Conservation (phyloP, 805 yeast species). For the Saturnispora dispora region DNA sequence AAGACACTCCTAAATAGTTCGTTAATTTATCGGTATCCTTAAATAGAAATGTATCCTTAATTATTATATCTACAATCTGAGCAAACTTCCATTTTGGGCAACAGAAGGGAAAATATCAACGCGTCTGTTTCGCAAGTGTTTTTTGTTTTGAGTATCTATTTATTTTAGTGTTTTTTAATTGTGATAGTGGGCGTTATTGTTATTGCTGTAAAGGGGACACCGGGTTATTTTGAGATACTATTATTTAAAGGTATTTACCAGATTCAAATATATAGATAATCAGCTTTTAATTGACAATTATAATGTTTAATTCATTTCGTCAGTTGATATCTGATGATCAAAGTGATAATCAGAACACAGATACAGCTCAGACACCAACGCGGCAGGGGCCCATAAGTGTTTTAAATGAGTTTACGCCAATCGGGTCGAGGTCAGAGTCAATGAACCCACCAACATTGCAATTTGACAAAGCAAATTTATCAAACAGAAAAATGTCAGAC, state of each 20-base stretch:
- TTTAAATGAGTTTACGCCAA: constrained; percentile 12
- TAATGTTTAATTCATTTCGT: constrained; percentile 24
- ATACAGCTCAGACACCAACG: constrained; percentile 2
- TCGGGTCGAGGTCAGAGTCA: constrained; percentile 8
- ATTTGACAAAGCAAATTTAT: constrained; percentile 1
- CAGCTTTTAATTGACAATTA: not conserved
- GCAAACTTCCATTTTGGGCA: not conserved
- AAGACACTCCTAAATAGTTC: constrained; percentile 10
- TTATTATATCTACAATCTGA: not conserved
- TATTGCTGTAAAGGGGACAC: not conserved
- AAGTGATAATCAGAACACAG: constrained; percentile 7
- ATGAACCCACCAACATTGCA: not conserved
- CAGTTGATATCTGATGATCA: constrained; percentile 26
- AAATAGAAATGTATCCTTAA: too few species aligned
- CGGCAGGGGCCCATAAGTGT: not conserved
- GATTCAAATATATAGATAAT: not conserved
- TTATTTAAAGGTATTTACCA: too few species aligned
- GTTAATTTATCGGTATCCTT: not conserved
- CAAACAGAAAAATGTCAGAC: not conserved
- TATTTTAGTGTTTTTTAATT: not conserved
- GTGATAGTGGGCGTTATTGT: not conserved
- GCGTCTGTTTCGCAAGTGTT: not conserved
- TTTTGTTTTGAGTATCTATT: not conserved
- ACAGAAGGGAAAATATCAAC: not conserved
- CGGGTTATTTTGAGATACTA: not conserved